These are phyloP conservation scores for Gomphus sp. DNA, from an alignment of 1,284 basidiomycete genomes.

Conservation along the genomic window DNA sequence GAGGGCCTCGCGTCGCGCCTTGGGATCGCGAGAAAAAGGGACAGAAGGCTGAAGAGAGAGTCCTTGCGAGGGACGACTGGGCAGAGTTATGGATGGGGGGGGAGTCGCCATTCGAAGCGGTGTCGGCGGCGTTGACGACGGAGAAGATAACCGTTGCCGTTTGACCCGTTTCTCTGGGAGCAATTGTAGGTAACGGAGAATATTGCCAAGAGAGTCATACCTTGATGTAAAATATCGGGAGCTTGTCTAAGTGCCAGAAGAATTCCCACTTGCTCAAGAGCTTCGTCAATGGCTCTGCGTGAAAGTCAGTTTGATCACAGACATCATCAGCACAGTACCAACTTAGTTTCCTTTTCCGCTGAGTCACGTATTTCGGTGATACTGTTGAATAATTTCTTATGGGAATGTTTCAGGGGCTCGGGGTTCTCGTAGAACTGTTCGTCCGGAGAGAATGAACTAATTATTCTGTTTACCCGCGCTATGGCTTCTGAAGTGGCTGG, in stretches of 20 bases:
- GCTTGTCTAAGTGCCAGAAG: slow-evolving; percentile 65
- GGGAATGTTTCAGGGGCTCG: slow-evolving; percentile 49
- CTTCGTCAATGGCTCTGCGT: slow-evolving; percentile 55
- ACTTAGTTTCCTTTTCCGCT: slow-evolving; percentile 59
- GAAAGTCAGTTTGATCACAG: background rate
- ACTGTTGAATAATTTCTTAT: slow-evolving; percentile 51
- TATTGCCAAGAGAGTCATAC: slow-evolving; percentile 25
- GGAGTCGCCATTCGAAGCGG: slow-evolving; percentile 31
- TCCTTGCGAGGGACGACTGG: slow-evolving; percentile 48
- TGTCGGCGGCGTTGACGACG: slow-evolving; percentile 32
- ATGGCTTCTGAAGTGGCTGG: slow-evolving; percentile 47
- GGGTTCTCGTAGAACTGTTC: slow-evolving; percentile 61
- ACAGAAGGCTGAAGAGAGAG: slow-evolving; percentile 32
- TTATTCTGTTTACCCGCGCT: slow-evolving; percentile 59
- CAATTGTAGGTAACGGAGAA: slow-evolving; percentile 4
- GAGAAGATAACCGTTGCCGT: slow-evolving; percentile 61
- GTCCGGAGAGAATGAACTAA: slow-evolving; percentile 61
- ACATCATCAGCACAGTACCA: slow-evolving; percentile 20
- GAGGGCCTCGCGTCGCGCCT: slow-evolving; percentile 50
- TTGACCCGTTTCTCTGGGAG: slow-evolving; percentile 61
- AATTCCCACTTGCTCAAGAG: slow-evolving; percentile 57
- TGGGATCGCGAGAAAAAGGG: slow-evolving; percentile 57
- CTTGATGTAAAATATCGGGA: slow-evolving; percentile 48
- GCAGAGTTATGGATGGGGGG: slow-evolving; percentile 42
- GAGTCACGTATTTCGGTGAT: slow-evolving; percentile 51